Evolutionary conservation across 2,329 filamentous ascomycete species (phyloP).

Genomic region (Claviceps monticola): DNA sequence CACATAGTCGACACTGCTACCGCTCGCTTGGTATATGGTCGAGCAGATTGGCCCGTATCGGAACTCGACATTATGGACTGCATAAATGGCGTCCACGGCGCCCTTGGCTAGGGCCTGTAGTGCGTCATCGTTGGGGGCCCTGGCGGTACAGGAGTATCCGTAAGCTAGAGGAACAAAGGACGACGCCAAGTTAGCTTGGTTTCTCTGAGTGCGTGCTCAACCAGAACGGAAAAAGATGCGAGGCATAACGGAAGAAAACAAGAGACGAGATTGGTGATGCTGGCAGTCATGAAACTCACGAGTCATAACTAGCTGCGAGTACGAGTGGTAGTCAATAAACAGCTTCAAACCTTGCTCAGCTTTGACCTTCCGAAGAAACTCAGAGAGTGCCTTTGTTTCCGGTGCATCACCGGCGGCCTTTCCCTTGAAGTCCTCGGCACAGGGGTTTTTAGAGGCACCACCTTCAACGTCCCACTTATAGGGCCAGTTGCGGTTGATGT

Average conservation of each 20-base stretch:
- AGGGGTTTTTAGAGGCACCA: conserved; percentile 37
- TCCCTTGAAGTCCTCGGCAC: conserved; percentile 35
- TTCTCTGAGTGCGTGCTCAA: not conserved
- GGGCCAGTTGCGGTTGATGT: conserved; percentile 49
- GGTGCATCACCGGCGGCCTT: conserved; percentile 29
- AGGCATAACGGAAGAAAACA: not conserved
- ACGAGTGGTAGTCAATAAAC: conserved; percentile 53
- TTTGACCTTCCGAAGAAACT: conserved; percentile 19
- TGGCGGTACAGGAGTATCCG: conserved; percentile 41
- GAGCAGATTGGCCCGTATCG: conserved; percentile 25
- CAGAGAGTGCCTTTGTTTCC: conserved; percentile 35
- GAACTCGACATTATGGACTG: not conserved
- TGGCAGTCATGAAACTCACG: conserved; percentile 32
- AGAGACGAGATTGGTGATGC: not conserved
- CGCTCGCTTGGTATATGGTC: conserved; percentile 12
- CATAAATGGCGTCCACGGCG: conserved; percentile 20
- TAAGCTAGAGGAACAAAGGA: conserved; percentile 26
- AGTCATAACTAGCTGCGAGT: conserved; percentile 45
- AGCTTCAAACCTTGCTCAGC: conserved; percentile 36
- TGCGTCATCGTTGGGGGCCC: conserved; percentile 30
- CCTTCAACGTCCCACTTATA: conserved; percentile 34
- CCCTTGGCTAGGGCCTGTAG: conserved; percentile 34
- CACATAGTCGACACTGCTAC: conserved; percentile 32
- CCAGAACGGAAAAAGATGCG: not conserved
- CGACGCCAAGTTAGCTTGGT: conserved; percentile 8